phyloP scores from a whole-genome alignment of 2,329 filamentous ascomycete genomes.

The Alternaria postmessia region DNA sequence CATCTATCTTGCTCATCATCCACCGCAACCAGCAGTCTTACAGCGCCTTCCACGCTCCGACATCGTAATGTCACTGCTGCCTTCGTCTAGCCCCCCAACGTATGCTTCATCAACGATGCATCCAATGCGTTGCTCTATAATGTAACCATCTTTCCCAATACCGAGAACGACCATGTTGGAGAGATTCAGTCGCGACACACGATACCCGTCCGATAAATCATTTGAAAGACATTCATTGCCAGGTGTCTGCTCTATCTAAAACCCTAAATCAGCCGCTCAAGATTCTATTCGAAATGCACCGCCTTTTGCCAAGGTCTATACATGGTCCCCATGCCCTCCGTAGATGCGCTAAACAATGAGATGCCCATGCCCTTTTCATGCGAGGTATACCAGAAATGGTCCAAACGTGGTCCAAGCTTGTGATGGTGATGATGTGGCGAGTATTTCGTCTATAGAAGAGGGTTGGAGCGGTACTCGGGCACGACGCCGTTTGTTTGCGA shows the following conservation, averaged over 20 bases:
- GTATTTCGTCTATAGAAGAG: constrained; percentile 60
- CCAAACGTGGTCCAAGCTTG: constrained; percentile 7
- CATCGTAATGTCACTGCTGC: neutral
- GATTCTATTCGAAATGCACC: constrained; percentile 33
- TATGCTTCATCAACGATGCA: constrained; percentile 18
- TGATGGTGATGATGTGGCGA: neutral
- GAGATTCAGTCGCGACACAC: neutral
- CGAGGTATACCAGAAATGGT: constrained; percentile 15
- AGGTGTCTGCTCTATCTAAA: constrained; percentile 20
- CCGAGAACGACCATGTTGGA: neutral
- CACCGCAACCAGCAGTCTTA: constrained; percentile 7
- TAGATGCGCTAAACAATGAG: constrained; percentile 18
- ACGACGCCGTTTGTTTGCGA: constrained; percentile 62
- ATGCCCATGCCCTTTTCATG: constrained; percentile 23
- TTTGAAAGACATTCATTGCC: constrained; percentile 12
- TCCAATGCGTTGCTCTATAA: constrained; percentile 26
- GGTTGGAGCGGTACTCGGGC: constrained; percentile 70
- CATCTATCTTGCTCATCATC: constrained; percentile 29
- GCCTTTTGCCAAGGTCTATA: constrained; percentile 25
- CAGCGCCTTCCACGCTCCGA: neutral
- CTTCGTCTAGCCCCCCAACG: neutral
- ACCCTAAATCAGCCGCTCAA: constrained; percentile 16
- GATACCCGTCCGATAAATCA: neutral
- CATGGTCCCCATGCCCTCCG: constrained; percentile 3
- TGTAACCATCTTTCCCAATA: constrained; percentile 13